Conservation (phyloP, 352 stramenopile genomes). For the Phytopythium chamaehyphon region DNA sequence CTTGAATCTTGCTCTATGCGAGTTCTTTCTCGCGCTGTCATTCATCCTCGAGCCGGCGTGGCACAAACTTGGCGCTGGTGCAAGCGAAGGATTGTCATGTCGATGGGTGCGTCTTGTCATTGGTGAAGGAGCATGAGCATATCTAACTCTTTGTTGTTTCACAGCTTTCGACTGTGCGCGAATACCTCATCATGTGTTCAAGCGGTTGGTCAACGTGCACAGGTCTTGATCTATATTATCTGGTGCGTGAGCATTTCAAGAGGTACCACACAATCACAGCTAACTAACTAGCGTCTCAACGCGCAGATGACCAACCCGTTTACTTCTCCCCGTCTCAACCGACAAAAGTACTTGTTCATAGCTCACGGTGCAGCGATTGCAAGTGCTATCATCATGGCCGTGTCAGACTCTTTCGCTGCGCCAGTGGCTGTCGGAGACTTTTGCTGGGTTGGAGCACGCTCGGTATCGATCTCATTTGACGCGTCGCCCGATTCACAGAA, state of each 20-base stretch:
- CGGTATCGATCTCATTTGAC: conserved; percentile 22
- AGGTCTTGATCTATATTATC: conserved; percentile 63
- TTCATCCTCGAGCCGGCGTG: conserved; percentile 69
- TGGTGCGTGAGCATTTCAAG: conserved; percentile 23
- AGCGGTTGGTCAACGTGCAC: conserved; percentile 69
- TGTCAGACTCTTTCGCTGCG: conserved; percentile 49
- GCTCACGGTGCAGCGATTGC: conserved; percentile 32
- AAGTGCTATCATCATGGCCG: conserved; percentile 41
- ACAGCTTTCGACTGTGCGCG: conserved; percentile 53
- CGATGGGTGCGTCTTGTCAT: conserved; percentile 27
- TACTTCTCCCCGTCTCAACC: conserved; percentile 68
- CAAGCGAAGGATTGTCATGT: conserved; percentile 33
- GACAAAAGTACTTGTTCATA: conserved; percentile 59
- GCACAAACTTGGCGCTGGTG: conserved; percentile 31
- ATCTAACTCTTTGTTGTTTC: not conserved
- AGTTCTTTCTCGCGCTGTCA: conserved; percentile 59
- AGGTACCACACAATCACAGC: not conserved
- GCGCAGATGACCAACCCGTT: conserved; percentile 76
- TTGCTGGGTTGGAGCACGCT: conserved; percentile 63
- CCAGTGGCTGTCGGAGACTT: conserved; percentile 62
- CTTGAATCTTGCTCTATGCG: conserved; percentile 54
- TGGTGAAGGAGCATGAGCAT: not conserved
- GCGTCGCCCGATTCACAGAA: conserved; percentile 8
- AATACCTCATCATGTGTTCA: conserved; percentile 77
- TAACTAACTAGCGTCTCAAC: not conserved